phyloP scores from a whole-genome alignment of 176 grass and related monocot species.

The Triticum dicoccoides region DNA sequence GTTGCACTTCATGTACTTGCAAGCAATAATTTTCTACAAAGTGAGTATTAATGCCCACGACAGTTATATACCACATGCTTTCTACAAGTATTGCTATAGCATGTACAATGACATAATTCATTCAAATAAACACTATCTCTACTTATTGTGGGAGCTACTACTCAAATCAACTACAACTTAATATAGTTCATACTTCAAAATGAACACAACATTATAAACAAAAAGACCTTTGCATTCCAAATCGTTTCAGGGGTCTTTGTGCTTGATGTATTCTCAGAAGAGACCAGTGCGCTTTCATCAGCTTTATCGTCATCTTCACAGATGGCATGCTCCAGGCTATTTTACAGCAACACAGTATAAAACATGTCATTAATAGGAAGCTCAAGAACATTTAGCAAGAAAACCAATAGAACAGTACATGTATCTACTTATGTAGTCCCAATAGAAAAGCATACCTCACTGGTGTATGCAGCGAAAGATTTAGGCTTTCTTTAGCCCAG shows the following conservation, averaged over 20 bases:
- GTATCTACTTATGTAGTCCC: slow-evolving; percentile 12
- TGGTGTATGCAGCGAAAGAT: slow-evolving; percentile 87
- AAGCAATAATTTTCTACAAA: neutral
- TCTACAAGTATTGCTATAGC: neutral
- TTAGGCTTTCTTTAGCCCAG: slow-evolving; percentile 76
- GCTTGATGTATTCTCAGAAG: slow-evolving; percentile 42
- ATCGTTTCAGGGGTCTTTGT: slow-evolving; percentile 44
- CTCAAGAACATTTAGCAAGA: slow-evolving; percentile 6
- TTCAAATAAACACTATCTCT: slow-evolving; percentile 8
- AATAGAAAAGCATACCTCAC: slow-evolving; percentile 63
- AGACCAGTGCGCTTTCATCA: slow-evolving; percentile 41
- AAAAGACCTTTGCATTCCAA: slow-evolving; percentile 93
- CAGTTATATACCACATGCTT: neutral
- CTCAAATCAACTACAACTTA: slow-evolving; percentile 8
- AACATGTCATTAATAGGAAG: slow-evolving; percentile 1
- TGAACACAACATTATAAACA: neutral
- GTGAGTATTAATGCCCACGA: neutral
- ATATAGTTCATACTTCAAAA: neutral
- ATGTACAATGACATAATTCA: neutral
- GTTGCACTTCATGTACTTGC: neutral
- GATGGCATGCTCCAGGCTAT: slow-evolving; percentile 87
- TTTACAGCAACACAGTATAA: slow-evolving; percentile 14
- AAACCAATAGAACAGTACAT: neutral
- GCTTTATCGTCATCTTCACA: slow-evolving; percentile 56
- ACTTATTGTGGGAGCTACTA: neutral